A percentile compares a stretch with the other conserved stretches of the same genome.
These are phyloP conservation scores for Candida schatavii DNA, from an alignment of 805 yeast genomes.

Conservation along the genomic window DNA sequence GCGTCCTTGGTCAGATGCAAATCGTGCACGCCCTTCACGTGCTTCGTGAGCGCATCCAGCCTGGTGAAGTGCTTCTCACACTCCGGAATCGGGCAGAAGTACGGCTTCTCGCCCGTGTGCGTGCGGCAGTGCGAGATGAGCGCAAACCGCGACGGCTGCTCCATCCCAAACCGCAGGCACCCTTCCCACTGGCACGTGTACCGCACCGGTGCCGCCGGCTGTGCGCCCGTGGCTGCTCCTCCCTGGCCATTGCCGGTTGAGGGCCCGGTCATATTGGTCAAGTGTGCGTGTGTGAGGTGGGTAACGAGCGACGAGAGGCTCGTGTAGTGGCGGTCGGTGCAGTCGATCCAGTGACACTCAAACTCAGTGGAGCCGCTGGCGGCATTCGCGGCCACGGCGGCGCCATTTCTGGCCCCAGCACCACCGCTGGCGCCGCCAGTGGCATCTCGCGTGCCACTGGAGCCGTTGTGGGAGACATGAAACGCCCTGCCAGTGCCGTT, in stretches of 20 bases:
- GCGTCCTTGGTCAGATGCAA: slow-evolving; percentile 40
- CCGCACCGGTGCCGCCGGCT: slow-evolving; percentile 11
- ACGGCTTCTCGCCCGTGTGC: slow-evolving; percentile 68
- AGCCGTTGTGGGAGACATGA: neutral
- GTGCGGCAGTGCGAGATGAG: slow-evolving; percentile 60
- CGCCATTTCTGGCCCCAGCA: slow-evolving; percentile 4
- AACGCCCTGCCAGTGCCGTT: no score
- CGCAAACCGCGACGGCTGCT: slow-evolving; percentile 55
- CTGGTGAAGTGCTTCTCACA: slow-evolving; percentile 59
- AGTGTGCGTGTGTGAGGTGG: slow-evolving; percentile 31
- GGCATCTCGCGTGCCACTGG: neutral
- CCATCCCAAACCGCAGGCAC: slow-evolving; percentile 51
- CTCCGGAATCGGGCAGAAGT: slow-evolving; percentile 62
- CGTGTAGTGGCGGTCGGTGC: slow-evolving; percentile 16
- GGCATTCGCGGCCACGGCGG: slow-evolving; percentile 1
- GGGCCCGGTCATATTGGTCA: slow-evolving; percentile 20
- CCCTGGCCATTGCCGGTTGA: no score
- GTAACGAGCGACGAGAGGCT: slow-evolving; percentile 26
- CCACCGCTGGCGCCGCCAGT: neutral
- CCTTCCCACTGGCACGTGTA: slow-evolving; percentile 62
- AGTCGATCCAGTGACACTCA: slow-evolving; percentile 33
- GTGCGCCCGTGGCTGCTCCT: no score
- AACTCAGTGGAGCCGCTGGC: slow-evolving; percentile 7
- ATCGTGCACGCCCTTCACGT: slow-evolving; percentile 60
- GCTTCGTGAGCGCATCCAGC: slow-evolving; percentile 62